Conservation (phyloP, 2,329 filamentous ascomycete species). For the Lojkania enalia region DNA sequence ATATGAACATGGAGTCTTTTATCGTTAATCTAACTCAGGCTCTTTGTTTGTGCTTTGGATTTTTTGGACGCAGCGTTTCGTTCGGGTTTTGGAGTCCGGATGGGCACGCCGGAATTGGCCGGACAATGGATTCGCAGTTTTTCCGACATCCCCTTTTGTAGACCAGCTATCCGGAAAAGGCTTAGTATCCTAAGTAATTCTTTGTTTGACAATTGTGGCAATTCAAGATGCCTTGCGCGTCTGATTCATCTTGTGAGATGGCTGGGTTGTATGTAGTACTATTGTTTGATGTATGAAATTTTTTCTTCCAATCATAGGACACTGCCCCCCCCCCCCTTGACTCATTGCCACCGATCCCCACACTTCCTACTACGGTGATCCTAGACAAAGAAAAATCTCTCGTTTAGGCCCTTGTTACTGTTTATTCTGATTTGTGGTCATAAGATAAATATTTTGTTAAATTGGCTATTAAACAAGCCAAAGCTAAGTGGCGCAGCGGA, state of each 20-base stretch:
- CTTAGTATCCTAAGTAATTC: too few relatives aligned
- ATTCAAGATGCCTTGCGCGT: too few relatives aligned
- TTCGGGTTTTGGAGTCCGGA: not conserved
- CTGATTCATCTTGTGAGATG: too few relatives aligned
- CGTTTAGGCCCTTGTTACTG: not conserved
- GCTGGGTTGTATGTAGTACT: too few relatives aligned
- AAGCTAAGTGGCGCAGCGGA: constrained; percentile 42
- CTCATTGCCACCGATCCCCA: not conserved
- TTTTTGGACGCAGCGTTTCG: not conserved
- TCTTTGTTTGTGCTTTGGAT: not conserved
- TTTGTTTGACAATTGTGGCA: too few relatives aligned
- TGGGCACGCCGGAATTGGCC: not conserved
- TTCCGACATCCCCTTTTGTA: too few relatives aligned
- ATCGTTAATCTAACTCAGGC: not conserved
- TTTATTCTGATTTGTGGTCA: not conserved
- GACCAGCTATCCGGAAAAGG: too few relatives aligned
- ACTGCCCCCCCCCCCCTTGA: not conserved
- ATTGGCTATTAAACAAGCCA: constrained; percentile 10
- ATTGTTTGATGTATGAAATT: too few relatives aligned
- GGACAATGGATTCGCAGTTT: not conserved
- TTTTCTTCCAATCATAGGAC: not conserved
- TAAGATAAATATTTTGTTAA: constrained; percentile 4
- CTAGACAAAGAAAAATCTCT: too few relatives aligned
- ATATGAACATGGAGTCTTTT: too few relatives aligned
- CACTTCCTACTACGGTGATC: not conserved